Evolutionary conservation across 2,329 filamentous ascomycete genomes (phyloP), one percentile per base, ranked within the genome.

Genomic region (Leptographium flavum): DNA sequence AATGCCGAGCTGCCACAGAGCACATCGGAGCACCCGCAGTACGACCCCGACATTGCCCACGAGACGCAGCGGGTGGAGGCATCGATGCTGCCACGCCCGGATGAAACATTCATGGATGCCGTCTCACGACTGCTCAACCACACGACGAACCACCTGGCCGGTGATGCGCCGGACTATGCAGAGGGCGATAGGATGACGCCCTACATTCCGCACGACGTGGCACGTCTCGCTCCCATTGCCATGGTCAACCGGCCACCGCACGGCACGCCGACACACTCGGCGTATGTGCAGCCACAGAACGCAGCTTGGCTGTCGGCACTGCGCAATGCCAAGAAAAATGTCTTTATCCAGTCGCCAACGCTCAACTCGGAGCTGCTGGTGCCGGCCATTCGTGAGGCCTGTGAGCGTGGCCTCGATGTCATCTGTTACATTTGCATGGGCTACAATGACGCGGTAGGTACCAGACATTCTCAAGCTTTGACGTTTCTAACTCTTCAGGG

Each of bases 341-440:
- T 88, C n/a, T 86, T 88, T 54, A 87, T 90, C 47, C 82, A 88
- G 58, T 80, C 81, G 0, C 84, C 84, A 0, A 81, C 85, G 21
- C 68, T 90, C 32, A 90, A 90, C 54, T 82, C 83, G 1, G 72
- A 74, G 46, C 79, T 76, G 0, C 63, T 87, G 0, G 55, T 87
- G 0, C 71, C 76, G 0, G 79, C 77, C 1, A 70, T 88, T 4
- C 56, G 73, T 0, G 70, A 69, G 3, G 83, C 84, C 0, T 71
- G 79, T n/a, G 69, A 76, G 48, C 67, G 83, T 1, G 83, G 83
- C 0, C 61, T 87, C 0, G 65, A 78, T 42, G 76, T 87, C 0
- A 77, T 73, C 1, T 80, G 77, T 57, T 87, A 84, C 50, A 68
- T 87, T 2, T 86, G 81, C 51, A 70, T 88, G 1, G 83, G 84